Conservation (phyloP, 495 filamentous ascomycete genomes). For the Neurospora sp. region DNA sequence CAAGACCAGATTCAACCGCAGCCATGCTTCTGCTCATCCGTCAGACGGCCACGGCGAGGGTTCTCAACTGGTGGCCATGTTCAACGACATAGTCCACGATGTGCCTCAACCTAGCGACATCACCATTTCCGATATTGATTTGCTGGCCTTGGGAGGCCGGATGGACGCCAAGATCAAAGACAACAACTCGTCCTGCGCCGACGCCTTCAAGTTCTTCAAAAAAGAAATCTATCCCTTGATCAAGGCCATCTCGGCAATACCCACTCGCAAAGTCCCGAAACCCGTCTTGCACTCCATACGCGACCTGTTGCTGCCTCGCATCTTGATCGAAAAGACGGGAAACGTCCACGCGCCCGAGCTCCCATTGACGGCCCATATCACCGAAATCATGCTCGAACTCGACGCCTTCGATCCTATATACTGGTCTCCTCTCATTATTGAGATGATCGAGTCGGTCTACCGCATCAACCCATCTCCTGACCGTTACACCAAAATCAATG, state of each 20-base stretch:
- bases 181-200: not conserved
- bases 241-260: not conserved
- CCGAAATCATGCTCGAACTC: slow-evolving; percentile 24
- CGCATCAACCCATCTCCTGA: slow-evolving; percentile 15
- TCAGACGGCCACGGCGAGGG: not conserved
- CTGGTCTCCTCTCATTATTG: slow-evolving; percentile 25
- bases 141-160: not conserved
- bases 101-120: not conserved
- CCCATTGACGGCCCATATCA: slow-evolving; percentile 31
- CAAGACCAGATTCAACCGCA: not conserved
- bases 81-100: slow-evolving; percentile 13
- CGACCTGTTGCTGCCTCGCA: not conserved
- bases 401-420: slow-evolving; percentile 15
- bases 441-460: slow-evolving; percentile 23
- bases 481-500: slow-evolving; percentile 10
- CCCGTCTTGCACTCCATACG: not conserved
- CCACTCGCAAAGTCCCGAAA: not conserved
- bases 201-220: slow-evolving; percentile 31
- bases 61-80: slow-evolving; percentile 5
- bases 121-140: not conserved
- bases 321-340: slow-evolving; percentile 19
- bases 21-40: not conserved
- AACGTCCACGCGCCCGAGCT: slow-evolving; percentile 22
- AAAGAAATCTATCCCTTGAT: slow-evolving; percentile 25
- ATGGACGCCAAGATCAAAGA: not conserved